Conservation (phyloP, 306 rosid genomes). For the Delonix regia region DNA sequence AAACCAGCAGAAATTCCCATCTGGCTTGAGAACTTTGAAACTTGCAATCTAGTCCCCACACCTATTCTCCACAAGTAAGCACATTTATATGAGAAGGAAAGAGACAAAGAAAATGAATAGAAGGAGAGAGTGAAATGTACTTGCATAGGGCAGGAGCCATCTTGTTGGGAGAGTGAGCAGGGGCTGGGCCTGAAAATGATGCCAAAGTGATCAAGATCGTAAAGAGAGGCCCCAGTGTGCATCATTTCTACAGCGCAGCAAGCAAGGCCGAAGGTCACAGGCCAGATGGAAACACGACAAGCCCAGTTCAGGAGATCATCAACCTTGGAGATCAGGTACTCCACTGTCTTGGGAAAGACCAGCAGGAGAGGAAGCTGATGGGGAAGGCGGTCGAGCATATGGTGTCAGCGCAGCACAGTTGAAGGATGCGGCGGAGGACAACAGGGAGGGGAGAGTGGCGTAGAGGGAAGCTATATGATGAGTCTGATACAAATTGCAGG, state of each 20-base stretch:
- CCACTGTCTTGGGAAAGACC: constrained; percentile 81
- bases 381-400: constrained; percentile 64
- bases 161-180: constrained; percentile 91
- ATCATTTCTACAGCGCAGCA: constrained; percentile 99
- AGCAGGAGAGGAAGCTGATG: constrained; percentile 61
- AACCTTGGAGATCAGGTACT: constrained; percentile 88
- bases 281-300: constrained; percentile 94
- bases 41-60: background rate
- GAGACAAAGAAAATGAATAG: background rate
- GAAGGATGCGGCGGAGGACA: constrained; percentile 1
- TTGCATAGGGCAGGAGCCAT: constrained; percentile 99
- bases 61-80: background rate
- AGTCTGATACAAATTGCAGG: constrained; percentile 53
- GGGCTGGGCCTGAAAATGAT: constrained; percentile 96
- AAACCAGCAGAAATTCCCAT: background rate
- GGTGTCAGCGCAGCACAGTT: constrained; percentile 8
- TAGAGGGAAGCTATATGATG: constrained; percentile 62
- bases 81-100: background rate
- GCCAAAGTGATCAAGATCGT: constrained; percentile 91
- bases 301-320: constrained; percentile 98
- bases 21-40: background rate
- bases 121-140: constrained; percentile 32
- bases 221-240: constrained; percentile 93
- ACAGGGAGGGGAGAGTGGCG: constrained; percentile 65
- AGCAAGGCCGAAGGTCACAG: constrained; percentile 95